Evolutionary conservation across 805 yeast genomes (phyloP).

Genomic region (Sugiyamaella floridensis): DNA sequence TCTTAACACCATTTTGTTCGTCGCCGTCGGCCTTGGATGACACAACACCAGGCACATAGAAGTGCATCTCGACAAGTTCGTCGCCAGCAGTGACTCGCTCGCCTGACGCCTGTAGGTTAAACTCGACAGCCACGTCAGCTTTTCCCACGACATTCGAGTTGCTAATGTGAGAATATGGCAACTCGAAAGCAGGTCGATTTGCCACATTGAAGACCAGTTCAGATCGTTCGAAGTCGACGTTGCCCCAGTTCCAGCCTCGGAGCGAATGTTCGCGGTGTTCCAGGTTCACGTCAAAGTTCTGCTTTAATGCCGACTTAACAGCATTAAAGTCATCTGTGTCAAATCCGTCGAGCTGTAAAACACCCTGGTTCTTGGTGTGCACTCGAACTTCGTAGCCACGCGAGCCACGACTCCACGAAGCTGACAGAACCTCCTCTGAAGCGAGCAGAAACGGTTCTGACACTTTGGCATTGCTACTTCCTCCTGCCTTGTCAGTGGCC

Average conservation of each 20-base stretch:
- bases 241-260: constrained; percentile 99
- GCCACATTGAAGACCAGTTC: constrained; percentile 82
- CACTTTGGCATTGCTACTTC: constrained; percentile 38
- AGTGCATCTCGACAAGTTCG: constrained; percentile 89
- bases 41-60: constrained; percentile 85
- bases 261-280: constrained; percentile 87
- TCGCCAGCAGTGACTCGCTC: constrained; percentile 73
- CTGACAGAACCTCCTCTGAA: constrained; percentile 72
- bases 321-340: constrained; percentile 71
- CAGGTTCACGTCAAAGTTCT: constrained; percentile 62
- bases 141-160: constrained; percentile 88
- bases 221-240: constrained; percentile 82
- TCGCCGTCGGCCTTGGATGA: constrained; percentile 28
- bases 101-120: constrained; percentile 49
- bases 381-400: constrained; percentile 85
- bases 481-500: constrained; percentile 44
- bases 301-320: constrained; percentile 74
- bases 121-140: constrained; percentile 87
- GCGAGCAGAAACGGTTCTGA: constrained; percentile 76
- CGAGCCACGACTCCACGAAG: constrained; percentile 89
- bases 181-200: constrained; percentile 84
- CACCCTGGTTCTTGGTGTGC: constrained; percentile 83
- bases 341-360: constrained; percentile 85
- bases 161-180: constrained; percentile 72
- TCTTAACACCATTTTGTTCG: constrained; percentile 23